These are phyloP conservation scores for Fabrea salina DNA, from an alignment of 169 alveolate species.

Conservation along the genomic window DNA sequence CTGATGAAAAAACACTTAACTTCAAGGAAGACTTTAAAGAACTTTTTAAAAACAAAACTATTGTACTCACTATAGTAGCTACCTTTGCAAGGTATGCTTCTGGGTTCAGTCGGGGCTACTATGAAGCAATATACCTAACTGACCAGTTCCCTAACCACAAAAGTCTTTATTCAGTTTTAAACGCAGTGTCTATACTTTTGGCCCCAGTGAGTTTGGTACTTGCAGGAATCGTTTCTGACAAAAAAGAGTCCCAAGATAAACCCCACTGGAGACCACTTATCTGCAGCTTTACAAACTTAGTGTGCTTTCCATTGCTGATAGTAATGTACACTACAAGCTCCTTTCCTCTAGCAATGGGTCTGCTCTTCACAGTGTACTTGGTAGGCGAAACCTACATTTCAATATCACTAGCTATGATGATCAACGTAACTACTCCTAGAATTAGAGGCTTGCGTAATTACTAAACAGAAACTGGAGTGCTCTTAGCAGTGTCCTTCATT, in stretches of 20 bases:
- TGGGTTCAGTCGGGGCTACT: slow-evolving; percentile 28
- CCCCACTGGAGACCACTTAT: slow-evolving; percentile 15
- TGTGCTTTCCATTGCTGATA: slow-evolving; percentile 11
- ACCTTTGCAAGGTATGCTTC: slow-evolving; percentile 15
- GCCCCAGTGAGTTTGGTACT: not conserved
- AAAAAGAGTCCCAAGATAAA: not conserved
- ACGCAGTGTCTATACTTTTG: not conserved
- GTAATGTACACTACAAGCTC: not conserved
- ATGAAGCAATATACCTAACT: slow-evolving; percentile 21
- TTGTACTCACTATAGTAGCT: slow-evolving; percentile 7
- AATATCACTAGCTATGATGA: slow-evolving; percentile 26
- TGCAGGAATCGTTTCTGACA: slow-evolving; percentile 19
- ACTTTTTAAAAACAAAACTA: not conserved
- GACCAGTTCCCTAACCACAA: slow-evolving; percentile 3
- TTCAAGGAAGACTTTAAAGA: not conserved
- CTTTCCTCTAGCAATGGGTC: slow-evolving; percentile 6
- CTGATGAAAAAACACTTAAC: not conserved
- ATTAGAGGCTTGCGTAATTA: slow-evolving; percentile 19
- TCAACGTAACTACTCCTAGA: slow-evolving; percentile 11
- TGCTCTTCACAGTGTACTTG: not conserved
- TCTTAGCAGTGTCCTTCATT: not conserved
- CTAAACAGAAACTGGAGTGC: slow-evolving; percentile 14
- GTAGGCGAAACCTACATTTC: slow-evolving; percentile 29
- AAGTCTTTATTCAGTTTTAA: not conserved
- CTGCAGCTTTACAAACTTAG: not conserved